Base-by-base conservation (phyloP, 2,329 filamentous ascomycete species). In the Sclerotinia nivalis region DNA sequence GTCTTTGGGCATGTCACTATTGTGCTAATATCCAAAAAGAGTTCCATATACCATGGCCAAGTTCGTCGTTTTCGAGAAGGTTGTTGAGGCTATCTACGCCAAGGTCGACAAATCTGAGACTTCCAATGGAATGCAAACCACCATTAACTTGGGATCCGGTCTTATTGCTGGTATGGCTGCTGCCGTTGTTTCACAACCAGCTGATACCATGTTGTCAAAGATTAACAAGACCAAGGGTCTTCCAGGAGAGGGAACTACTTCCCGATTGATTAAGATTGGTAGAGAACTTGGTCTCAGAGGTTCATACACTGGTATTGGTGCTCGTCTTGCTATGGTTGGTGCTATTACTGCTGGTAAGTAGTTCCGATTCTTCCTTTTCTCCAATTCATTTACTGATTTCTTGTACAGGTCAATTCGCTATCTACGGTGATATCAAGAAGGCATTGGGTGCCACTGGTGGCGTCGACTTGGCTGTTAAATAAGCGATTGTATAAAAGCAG, bases 31-130 rank as follows among this genome's bases (percentile, higher is more conserved):
- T n/a, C 25, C 25, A 55, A 58, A 65, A 40, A 69, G 91, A 87
- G 89, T 96, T 77, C 93, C 93, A 75, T 96, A 96, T 86, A 96
- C 93, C 82, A 94, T 96, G 91, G 86, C 93, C 87, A 96, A 96
- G 87, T 96, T 96, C 85, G 93, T 95, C 83, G 93, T 94, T 78
- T 96, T 88, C 88, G 93, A 96, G 85, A 95, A 95, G 87, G 91
- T 93, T 77, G 85, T 89, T 77, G 93, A 96, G 85, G 78, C 85
- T 76, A 82, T 92, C 84, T 95, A 89, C 87, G 81, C 83, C 76
- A 73, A 79, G 67, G 82, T 91, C 80, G 90, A 93, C 87, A 95
- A 94, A 87, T 83, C 85, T 79, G 85, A 83, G 71, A 82, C 91
- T 76, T 90, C 89, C 78, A 83, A 86, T 78, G 85, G 86, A 78